Base-by-base conservation (phyloP, 208 protist species). In the Leishmania arabica region DNA sequence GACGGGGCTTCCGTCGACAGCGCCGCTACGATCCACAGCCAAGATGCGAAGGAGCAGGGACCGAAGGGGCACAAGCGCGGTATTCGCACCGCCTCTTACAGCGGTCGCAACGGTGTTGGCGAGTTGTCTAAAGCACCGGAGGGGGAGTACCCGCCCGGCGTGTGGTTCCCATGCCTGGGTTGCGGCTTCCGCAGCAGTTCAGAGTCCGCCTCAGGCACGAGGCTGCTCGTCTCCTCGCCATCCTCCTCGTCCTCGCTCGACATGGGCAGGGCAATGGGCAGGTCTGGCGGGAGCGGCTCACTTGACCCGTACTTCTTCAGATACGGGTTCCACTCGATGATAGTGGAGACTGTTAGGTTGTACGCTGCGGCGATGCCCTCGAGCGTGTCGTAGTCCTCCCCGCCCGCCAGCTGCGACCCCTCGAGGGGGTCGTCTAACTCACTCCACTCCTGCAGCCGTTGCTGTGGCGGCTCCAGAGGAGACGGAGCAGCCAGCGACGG, bases 291-390 rank as follows among this genome's bases (percentile, higher is more conserved):
- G 60, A 96, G 84, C 27, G 93, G 90, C 49, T 95, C 91, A 65
- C 86, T 84, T 6, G 84, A 54, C 11, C 42, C 72, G 83, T 95
- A 96, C 49, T 70, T 80, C 72, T 77, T 81, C 62, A 96, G 74
- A 70, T 91, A 94, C 31, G 90, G 90, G 70, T 96, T 96, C 85
- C 88, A 95, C 73, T 85, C 58, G 27, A 95, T n/a, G 19, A 96
- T 78, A 6, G 84, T 76, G 27, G 86, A 81, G 24, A 94, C 84
- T 7, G 83, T 76, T 31, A 93, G 74, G 19, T 83, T 79, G 84
- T 95, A 93, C 37, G 88, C 73, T 4, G 78, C 66, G 8, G 90
- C 84, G 66, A 96, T 96, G 31, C 89, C 86, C 47, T 78, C 83
- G 40, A 96, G 80, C 9, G 93, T 96, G 69, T 96, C 93, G 77